Base-by-base conservation (phyloP, 257 asterid genomes). In the Jacaranda mimosifolia region DNA sequence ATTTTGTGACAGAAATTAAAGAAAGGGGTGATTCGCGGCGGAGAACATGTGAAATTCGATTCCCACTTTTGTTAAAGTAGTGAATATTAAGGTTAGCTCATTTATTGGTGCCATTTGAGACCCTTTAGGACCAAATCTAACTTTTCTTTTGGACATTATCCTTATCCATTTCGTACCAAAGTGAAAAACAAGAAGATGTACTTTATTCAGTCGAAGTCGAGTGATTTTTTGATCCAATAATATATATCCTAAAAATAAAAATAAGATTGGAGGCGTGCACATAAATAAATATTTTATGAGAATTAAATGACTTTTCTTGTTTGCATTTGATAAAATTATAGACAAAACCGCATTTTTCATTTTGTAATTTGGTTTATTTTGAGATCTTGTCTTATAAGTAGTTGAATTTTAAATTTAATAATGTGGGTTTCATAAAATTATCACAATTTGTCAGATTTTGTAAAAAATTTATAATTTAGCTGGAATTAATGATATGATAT, bases 21-120 rank as follows among this genome's bases (percentile, higher is more conserved):
- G 2, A 26, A 26, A 2, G 32, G 43, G 53, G 55, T 63, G 68
- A 75, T 78, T 71, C 46, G 21, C 52, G 48, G 77, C 69, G 73
- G 74, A 73, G 62, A 70, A 62, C 87, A 76, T 78, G 82, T 83
- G 87, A 72, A 26, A 38, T 77, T 60, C 9, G 83, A 84, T 80
- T 84, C 88, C 75, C 57, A 56, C 62, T 84, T 69, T 57, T 62
- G 35, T 46, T 56, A 39, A 79, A 78, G 77, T 58, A 49, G 77
- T 72, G 82, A 81, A 83, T 77, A 26, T 75, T 68, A 78, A 73
- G 81, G 73, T 72, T 67, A 26, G 17, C 58, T 35, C 66, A 75
- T 75, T 76, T 76, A 80, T 48, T 65, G 13, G 64, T 75, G 80
- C 69, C 78, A 56, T 11, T 32, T 11, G 43, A 67, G 53, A 43